Base-by-base conservation (phyloP, 495 filamentous ascomycete genomes). In the Penicillium flavigenum region DNA sequence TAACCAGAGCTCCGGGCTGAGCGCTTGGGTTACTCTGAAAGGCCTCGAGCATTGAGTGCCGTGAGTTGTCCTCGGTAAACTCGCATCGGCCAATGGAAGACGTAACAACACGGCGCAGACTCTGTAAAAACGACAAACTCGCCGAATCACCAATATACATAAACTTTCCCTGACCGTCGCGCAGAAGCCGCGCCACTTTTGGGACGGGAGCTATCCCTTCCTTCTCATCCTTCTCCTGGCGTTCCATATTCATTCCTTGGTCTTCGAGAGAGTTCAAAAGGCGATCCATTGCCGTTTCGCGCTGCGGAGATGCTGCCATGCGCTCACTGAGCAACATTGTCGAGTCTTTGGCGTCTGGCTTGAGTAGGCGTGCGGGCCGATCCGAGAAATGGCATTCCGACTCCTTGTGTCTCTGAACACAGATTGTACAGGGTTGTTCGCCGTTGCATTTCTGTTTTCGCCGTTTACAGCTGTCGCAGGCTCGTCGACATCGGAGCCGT, bases 391-490 rank as follows among this genome's bases (percentile, higher is more conserved):
- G 71, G 47, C 74, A 77, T 62, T 77, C 74, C 3, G 70, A 64
- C 42, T 75, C 76, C 59, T 87, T 75, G 58, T 73, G 76, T 57
- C 84, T 77, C 65, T 82, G 83, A 22, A 77, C 60, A 74, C 85
- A 90, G 26, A 86, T 88, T 48, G 83, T 83, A 64, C 88, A 91
- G 26, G 86, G 87, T 53, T 81, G 81, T 54, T 83, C 69, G 49
- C 87, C 87, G 71, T 91, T 88, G 72, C 88, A 90, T 81, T 90
- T 90, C 73, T 90, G 87, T 72, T 90, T 90, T 62, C 88, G 81
- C 52, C 86, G 78, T 75, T 90, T 91, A 76, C 88, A 91, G 63
- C 82, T 86, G 61, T 90, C 86, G 70, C 88, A 91, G 38, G 88
- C 88, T 58, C 72, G 63, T 49, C 72, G 63, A 57, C 72, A 75